Percentiles rank a stretch among this genome's conserved stretches.
These are phyloP conservation scores for Cryptomeria japonica DNA, from an alignment of 75 land plant genomes.

Conservation along the genomic window DNA sequence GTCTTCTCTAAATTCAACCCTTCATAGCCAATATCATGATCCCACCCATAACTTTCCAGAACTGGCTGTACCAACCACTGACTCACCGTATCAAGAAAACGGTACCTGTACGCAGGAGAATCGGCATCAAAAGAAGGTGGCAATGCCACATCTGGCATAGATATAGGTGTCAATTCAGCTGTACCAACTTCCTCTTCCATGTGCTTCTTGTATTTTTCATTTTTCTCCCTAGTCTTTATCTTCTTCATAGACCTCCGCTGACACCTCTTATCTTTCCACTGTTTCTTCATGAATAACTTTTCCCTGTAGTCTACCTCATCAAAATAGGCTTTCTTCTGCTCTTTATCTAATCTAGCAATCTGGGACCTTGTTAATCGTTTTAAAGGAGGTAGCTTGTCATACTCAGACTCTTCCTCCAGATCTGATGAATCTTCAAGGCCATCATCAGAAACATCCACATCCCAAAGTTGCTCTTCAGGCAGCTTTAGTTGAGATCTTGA, in stretches of 20 bases:
- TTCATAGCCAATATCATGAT: constrained; percentile 94
- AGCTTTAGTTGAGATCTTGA: constrained; percentile 38
- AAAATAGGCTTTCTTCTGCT: constrained; percentile 61
- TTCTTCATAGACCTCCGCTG: constrained; percentile 55
- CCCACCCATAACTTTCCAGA: constrained; percentile 91
- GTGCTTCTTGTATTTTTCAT: constrained; percentile 11
- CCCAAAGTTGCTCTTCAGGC: constrained; percentile 45
- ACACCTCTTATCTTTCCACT: constrained; percentile 67
- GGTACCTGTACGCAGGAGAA: constrained; percentile 68
- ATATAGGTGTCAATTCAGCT: constrained; percentile 37
- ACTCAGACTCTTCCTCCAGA: constrained; percentile 42
- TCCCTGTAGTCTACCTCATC: constrained; percentile 81
- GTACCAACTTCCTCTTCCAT: constrained; percentile 21
- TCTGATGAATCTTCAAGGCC: constrained; percentile 27
- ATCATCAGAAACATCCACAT: constrained; percentile 22
- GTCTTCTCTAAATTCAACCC: constrained; percentile 72
- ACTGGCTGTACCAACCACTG: constrained; percentile 82
- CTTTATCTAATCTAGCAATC: constrained; percentile 43
- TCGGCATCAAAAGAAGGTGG: constrained; percentile 81
- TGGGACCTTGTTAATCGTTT: constrained; percentile 39
- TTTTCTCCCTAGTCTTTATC: constrained; percentile 26
- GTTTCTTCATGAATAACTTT: constrained; percentile 75
- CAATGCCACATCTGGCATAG: constrained; percentile 68
- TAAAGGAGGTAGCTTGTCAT: constrained; percentile 76
- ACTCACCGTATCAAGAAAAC: constrained; percentile 57